Evolutionary conservation across 164 flowering plant genomes (phyloP).

Genomic region (Berberis vulgaris): DNA sequence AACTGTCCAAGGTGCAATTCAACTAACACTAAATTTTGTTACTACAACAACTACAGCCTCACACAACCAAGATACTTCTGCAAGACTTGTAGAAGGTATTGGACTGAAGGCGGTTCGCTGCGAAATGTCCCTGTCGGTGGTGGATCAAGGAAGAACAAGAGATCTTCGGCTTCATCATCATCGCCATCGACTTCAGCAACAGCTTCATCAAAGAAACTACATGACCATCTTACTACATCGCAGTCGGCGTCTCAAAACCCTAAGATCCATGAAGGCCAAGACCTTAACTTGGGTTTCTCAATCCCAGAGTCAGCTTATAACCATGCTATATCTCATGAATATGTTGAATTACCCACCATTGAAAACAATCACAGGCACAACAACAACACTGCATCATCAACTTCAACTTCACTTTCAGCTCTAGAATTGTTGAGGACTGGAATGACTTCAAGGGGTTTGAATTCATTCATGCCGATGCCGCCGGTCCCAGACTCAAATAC

Average conservation of each 20-base stretch:
- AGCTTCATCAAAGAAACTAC: constrained; percentile 25
- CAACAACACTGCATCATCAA: constrained; percentile 13
- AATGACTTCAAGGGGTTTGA: constrained; percentile 38
- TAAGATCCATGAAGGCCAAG: constrained; percentile 51
- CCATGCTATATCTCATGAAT: constrained; percentile 15
- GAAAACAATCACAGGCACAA: constrained; percentile 12
- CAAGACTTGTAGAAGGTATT: constrained; percentile 89
- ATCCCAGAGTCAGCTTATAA: constrained; percentile 13
- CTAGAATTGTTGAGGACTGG: constrained; percentile 46
- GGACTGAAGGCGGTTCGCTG: constrained; percentile 96
- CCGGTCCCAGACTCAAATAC: constrained; percentile 34
- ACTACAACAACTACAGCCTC: constrained; percentile 96
- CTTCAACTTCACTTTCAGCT: constrained; percentile 32
- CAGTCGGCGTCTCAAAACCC: constrained; percentile 34
- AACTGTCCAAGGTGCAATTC: constrained; percentile 97
- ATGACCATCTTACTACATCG: constrained; percentile 32
- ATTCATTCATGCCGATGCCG: constrained; percentile 56
- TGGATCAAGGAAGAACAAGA: constrained; percentile 84
- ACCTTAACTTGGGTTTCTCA: constrained; percentile 63
- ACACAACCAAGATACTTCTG: constrained; percentile 97
- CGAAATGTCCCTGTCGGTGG: constrained; percentile 97
- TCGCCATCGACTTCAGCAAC: constrained; percentile 16
- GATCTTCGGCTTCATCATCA: constrained; percentile 35
- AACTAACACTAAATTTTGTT: constrained; percentile 87
- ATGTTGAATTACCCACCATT: constrained; percentile 22